Percentiles rank a stretch among this genome's conserved stretches.
Evolutionary conservation across 192 early-diverging fungal species (phyloP).

Genomic region (Piromyces sp.): DNA sequence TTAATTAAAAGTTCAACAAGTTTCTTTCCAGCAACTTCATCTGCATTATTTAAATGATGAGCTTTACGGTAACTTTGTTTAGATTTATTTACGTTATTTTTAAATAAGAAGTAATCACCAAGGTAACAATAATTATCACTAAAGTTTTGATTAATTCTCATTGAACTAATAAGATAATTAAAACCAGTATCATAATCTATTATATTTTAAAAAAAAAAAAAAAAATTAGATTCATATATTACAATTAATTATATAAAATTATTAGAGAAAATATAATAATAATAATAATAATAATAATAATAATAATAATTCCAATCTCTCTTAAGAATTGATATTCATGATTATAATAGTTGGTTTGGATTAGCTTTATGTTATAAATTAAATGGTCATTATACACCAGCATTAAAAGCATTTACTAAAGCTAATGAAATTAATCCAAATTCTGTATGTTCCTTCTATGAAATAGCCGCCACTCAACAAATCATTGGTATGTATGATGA

Average conservation of each 20-base stretch:
- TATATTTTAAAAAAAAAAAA: too few species aligned
- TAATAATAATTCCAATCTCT: neutral
- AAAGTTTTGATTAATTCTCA: neutral
- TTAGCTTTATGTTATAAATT: neutral
- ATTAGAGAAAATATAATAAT: too few species aligned
- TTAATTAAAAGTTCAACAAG: neutral
- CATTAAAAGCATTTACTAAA: neutral
- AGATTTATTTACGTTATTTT: neutral
- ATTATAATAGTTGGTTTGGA: neutral
- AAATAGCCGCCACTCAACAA: neutral
- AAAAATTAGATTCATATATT: too few species aligned
- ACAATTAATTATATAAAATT: too few species aligned
- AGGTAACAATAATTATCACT: neutral
- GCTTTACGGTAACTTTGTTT: neutral
- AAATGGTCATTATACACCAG: neutral
- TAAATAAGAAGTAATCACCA: neutral
- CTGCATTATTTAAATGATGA: neutral
- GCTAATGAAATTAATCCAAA: neutral
- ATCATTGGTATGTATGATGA: neutral
- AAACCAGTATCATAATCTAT: neutral
- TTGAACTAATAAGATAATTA: neutral
- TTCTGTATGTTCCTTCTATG: neutral
- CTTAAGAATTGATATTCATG: neutral
- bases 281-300: too few species aligned
- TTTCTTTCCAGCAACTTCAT: neutral